These are phyloP conservation scores for Leccinum broughii DNA, from an alignment of 768 basidiomycete species.

Conservation along the genomic window DNA sequence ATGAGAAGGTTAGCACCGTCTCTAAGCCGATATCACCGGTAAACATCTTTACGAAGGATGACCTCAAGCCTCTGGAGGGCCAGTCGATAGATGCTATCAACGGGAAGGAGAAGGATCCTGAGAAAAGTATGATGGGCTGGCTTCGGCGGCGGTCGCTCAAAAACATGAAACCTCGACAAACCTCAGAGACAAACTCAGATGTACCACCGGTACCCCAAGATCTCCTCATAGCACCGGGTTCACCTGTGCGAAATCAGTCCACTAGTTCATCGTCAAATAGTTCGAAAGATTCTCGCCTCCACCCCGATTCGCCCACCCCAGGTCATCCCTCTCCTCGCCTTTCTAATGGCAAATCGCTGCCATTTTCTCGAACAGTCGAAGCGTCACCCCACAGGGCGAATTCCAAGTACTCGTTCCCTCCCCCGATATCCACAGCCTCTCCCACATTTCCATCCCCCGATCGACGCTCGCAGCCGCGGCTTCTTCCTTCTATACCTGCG, in stretches of 20 bases:
- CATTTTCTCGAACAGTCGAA: constrained; percentile 4
- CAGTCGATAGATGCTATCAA: constrained; percentile 32
- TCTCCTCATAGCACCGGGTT: constrained; percentile 9
- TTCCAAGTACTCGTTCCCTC: constrained; percentile 28
- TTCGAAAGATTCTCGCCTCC: constrained; percentile 27
- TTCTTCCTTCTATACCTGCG: constrained; percentile 31
- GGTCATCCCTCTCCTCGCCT: constrained; percentile 12
- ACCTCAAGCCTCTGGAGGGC: constrained; percentile 26
- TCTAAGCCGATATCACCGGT: constrained; percentile 19
- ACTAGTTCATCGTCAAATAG: constrained; percentile 23
- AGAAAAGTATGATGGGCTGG: constrained; percentile 39
- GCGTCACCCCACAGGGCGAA: constrained; percentile 13
- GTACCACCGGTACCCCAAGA: constrained; percentile 17
- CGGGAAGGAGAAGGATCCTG: constrained; percentile 40
- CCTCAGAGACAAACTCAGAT: constrained; percentile 21
- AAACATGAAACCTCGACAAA: constrained; percentile 23
- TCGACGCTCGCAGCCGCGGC: constrained; percentile 16
- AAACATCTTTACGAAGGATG: constrained; percentile 21
- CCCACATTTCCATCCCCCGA: constrained; percentile 12
- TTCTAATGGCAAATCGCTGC: constrained; percentile 14
- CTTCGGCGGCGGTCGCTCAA: constrained; percentile 30
- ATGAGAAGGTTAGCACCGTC: constrained; percentile 24
- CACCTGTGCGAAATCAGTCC: constrained; percentile 26
- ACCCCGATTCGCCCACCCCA: constrained; percentile 19
- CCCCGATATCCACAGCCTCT: constrained; percentile 8